Percentiles rank a stretch among this genome's conserved stretches.
phyloP scores from a whole-genome alignment of 306 rosid species.

The Oxytropis ochrocephala region DNA sequence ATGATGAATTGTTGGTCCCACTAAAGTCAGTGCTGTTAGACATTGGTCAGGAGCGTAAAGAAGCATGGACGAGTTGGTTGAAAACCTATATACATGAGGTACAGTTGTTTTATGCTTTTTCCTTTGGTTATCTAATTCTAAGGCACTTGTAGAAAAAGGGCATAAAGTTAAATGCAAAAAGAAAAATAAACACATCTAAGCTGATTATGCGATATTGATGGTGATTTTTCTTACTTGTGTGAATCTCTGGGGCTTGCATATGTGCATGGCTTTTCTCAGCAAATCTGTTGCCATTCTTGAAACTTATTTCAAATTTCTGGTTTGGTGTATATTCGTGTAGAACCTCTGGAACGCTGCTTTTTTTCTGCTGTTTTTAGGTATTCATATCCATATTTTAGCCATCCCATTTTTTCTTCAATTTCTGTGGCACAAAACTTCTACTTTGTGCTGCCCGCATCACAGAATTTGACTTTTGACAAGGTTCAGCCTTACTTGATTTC shows the following conservation, averaged over 20 bases:
- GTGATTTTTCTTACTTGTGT: background rate
- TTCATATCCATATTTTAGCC: background rate
- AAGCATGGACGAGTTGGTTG: conserved; percentile 91
- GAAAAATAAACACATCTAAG: background rate
- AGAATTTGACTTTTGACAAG: background rate
- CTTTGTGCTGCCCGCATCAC: background rate
- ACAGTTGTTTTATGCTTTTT: conserved; percentile 15
- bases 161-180: background rate
- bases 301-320: background rate
- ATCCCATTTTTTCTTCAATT: conserved; percentile 7
- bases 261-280: background rate
- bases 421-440: background rate
- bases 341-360: background rate
- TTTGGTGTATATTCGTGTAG: background rate
- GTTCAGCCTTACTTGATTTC: background rate
- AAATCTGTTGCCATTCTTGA: conserved; percentile 1
- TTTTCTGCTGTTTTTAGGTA: background rate
- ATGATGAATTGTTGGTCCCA: conserved; percentile 75
- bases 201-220: background rate
- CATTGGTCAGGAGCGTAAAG: conserved; percentile 95
- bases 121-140: background rate
- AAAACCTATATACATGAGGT: conserved; percentile 81
- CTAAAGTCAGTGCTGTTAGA: conserved; percentile 83
- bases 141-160: background rate
- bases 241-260: background rate